Conservation (phyloP, 257 asterid genomes). For the Solanum lycopersicoides region DNA sequence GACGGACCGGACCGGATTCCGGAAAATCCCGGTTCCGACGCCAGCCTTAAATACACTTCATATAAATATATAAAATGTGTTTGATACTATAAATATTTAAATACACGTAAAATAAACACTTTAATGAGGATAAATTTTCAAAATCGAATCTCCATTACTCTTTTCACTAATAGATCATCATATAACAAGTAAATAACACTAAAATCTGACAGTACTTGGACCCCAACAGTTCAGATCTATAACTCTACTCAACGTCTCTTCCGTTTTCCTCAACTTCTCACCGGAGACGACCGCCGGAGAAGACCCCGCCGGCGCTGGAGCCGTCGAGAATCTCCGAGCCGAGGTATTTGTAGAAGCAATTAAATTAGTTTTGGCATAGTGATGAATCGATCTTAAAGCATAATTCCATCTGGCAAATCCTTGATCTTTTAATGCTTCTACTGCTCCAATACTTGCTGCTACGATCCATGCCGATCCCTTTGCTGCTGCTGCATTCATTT, state of each 20-base stretch:
- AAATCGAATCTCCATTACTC: not conserved
- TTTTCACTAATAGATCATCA: not conserved
- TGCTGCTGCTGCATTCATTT: slow-evolving; percentile 11
- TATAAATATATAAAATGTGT: too few relatives aligned
- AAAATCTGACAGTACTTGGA: slow-evolving; percentile 4
- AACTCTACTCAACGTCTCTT: slow-evolving; percentile 4
- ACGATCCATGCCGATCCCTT: slow-evolving; percentile 15
- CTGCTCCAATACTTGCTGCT: slow-evolving; percentile 15
- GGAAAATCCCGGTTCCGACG: too few relatives aligned
- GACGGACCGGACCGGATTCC: too few relatives aligned
- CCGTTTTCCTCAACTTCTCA: slow-evolving; percentile 1
- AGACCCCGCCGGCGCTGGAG: not conserved
- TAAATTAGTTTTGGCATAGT: slow-evolving; percentile 6
- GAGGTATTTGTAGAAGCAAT: not conserved
- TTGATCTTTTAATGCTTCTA: slow-evolving; percentile 20
- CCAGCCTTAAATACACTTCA: too few relatives aligned
- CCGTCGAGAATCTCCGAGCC: not conserved
- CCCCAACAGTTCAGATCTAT: slow-evolving; percentile 12
- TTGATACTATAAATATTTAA: too few relatives aligned
- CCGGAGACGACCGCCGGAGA: too few relatives aligned
- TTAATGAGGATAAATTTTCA: not conserved
- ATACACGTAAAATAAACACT: not conserved
- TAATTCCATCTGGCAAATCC: slow-evolving; percentile 19
- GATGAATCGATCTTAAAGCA: slow-evolving; percentile 4
- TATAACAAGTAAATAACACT: not conserved